Evolutionary conservation across 1,284 basidiomycete genomes (phyloP).

Genomic region (Cryptococcus maquisensis): DNA sequence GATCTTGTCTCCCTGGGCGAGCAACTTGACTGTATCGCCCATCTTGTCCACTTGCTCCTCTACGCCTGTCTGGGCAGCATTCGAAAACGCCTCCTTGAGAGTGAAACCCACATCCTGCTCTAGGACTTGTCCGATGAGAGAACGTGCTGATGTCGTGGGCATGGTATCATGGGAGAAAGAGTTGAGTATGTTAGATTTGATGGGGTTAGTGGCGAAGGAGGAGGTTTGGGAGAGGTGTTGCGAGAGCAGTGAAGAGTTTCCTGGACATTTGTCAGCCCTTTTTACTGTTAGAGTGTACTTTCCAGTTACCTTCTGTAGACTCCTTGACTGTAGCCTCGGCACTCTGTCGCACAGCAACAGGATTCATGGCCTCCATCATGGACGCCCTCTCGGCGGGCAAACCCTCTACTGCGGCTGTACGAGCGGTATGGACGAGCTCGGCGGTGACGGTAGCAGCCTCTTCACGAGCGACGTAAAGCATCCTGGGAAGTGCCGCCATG

Average conservation of each 20-base stretch:
- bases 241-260: background rate
- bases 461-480: constrained; percentile 38
- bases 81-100: constrained; percentile 33
- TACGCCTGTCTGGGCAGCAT: constrained; percentile 39
- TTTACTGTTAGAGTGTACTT: background rate
- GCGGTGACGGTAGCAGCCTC: constrained; percentile 32
- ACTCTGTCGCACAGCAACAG: constrained; percentile 32
- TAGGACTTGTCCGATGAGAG: constrained; percentile 25
- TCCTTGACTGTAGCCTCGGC: constrained; percentile 32
- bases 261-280: background rate
- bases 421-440: constrained; percentile 24
- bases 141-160: constrained; percentile 7
- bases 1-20: constrained; percentile 21
- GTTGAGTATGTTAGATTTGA: constrained; percentile 1
- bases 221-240: constrained; percentile 11
- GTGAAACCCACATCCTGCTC: constrained; percentile 33
- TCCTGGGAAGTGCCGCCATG: constrained; percentile 37
- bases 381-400: constrained; percentile 7
- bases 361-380: constrained; percentile 29
- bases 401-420: constrained; percentile 18
- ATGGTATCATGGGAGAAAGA: constrained; percentile 2
- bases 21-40: constrained; percentile 21
- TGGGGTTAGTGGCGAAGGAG: background rate
- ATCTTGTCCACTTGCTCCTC: constrained; percentile 34
- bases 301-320: constrained; percentile 11